Conservation (phyloP, 2,329 filamentous ascomycete species). For the Fusarium scirpi region DNA sequence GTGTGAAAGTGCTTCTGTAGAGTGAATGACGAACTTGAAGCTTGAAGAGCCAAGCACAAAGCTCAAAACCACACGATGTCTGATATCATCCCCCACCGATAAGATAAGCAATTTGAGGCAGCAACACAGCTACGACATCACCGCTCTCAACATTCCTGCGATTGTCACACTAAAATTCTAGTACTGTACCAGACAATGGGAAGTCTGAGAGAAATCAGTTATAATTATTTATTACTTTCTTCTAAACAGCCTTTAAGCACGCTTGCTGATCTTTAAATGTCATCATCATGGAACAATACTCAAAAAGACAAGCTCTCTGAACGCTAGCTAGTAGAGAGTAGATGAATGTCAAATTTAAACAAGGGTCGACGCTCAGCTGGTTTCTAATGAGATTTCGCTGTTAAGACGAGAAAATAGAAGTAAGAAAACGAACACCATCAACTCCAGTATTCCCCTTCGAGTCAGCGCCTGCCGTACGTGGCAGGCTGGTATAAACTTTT, state of each 20-base stretch:
- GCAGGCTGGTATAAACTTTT: slow-evolving; percentile 37
- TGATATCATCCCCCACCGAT: slow-evolving; percentile 47
- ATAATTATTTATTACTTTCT: slow-evolving; percentile 2
- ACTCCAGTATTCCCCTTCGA: slow-evolving; percentile 39
- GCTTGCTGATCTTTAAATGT: background rate
- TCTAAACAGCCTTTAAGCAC: background rate
- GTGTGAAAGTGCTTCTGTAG: background rate
- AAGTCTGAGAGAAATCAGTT: background rate
- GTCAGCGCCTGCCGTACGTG: slow-evolving; percentile 24
- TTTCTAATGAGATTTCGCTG: slow-evolving; percentile 35
- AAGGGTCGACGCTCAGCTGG: slow-evolving; percentile 42
- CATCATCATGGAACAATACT: background rate
- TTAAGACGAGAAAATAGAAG: slow-evolving; percentile 2
- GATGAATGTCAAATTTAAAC: slow-evolving; percentile 23
- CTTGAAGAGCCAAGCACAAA: slow-evolving; percentile 23
- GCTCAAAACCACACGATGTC: slow-evolving; percentile 34
- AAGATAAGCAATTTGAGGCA: slow-evolving; percentile 46
- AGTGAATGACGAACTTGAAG: slow-evolving; percentile 23
- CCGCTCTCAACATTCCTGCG: background rate
- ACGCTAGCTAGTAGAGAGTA: background rate
- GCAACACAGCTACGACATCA: slow-evolving; percentile 39
- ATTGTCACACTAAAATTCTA: background rate
- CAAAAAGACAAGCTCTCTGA: slow-evolving; percentile 17
- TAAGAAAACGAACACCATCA: slow-evolving; percentile 34
- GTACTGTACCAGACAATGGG: background rate